These are phyloP conservation scores for Globisporangium sylvaticum DNA, from an alignment of 352 stramenopile species.

Conservation along the genomic window DNA sequence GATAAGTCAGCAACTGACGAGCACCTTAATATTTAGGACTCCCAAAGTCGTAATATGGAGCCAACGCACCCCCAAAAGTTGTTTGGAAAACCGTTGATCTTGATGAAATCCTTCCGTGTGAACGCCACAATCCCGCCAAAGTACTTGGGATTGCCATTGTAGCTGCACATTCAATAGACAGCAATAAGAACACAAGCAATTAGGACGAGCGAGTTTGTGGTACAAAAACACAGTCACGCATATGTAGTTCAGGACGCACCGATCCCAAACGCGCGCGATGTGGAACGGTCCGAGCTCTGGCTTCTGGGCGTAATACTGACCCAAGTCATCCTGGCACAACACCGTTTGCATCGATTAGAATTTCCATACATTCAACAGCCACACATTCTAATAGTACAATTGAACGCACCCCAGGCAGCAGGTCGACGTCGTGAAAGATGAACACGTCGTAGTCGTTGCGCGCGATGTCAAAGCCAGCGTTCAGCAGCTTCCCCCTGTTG, in stretches of 20 bases:
- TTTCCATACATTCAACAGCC: background rate
- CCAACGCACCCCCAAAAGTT: constrained; percentile 88
- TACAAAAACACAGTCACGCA: background rate
- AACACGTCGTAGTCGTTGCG: constrained; percentile 80
- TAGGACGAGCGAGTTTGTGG: background rate
- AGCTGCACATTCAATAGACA: constrained; percentile 25
- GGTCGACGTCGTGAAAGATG: constrained; percentile 96
- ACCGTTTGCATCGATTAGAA: background rate
- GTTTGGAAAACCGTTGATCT: constrained; percentile 95
- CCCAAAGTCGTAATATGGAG: background rate
- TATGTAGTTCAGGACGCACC: constrained; percentile 22
- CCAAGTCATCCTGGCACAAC: constrained; percentile 74
- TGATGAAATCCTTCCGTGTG: constrained; percentile 82
- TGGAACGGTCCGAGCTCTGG: constrained; percentile 81
- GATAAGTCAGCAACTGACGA: background rate
- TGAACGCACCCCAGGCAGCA: constrained; percentile 72
- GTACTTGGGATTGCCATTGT: constrained; percentile 93
- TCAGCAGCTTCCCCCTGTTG: constrained; percentile 96
- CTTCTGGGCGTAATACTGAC: constrained; percentile 64
- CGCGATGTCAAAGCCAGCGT: constrained; percentile 93
- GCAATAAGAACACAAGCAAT: background rate
- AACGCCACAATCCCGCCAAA: constrained; percentile 94
- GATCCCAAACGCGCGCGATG: constrained; percentile 92
- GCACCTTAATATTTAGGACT: background rate
- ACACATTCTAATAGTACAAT: background rate